phyloP scores from a whole-genome alignment of 495 filamentous ascomycete species.

The Hypomontagnella monticulosa region DNA sequence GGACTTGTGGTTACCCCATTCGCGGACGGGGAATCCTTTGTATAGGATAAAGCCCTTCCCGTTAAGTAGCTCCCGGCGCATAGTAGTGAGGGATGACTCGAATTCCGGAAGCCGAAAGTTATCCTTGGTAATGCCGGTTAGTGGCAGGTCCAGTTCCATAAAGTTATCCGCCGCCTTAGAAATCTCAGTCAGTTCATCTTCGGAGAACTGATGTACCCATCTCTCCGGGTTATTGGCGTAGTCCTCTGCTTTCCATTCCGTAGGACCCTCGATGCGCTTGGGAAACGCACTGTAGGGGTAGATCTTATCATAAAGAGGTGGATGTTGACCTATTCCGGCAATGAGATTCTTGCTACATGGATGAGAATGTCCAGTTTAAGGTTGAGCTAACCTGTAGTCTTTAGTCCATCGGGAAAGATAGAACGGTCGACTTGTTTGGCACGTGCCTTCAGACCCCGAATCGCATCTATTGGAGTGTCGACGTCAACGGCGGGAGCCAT shows the following conservation, averaged over 20 bases:
- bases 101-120: slow-evolving; percentile 75
- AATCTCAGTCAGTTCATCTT: slow-evolving; percentile 75
- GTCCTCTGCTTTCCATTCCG: slow-evolving; percentile 80
- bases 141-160: slow-evolving; percentile 64
- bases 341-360: slow-evolving; percentile 22
- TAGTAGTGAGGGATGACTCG: slow-evolving; percentile 58
- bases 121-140: slow-evolving; percentile 79
- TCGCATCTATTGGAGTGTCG: slow-evolving; percentile 26
- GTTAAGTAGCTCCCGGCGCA: slow-evolving; percentile 78
- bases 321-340: slow-evolving; percentile 69
- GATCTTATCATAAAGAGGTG: slow-evolving; percentile 73
- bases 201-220: slow-evolving; percentile 78
- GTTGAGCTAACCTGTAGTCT: slow-evolving; percentile 42
- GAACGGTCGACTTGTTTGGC: slow-evolving; percentile 32
- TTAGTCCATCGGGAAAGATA: slow-evolving; percentile 66
- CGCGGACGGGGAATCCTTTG: slow-evolving; percentile 78
- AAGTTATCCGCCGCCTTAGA: slow-evolving; percentile 73
- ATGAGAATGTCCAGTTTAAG: background rate
- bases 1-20: slow-evolving; percentile 82
- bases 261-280: slow-evolving; percentile 75
- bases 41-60: slow-evolving; percentile 92
- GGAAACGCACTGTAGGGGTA: slow-evolving; percentile 78
- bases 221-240: slow-evolving; percentile 73
- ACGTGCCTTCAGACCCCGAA: slow-evolving; percentile 37
- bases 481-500: slow-evolving; percentile 46